phyloP scores from a whole-genome alignment of 2,329 filamentous ascomycete genomes.

The Erysiphe neolycopersici region DNA sequence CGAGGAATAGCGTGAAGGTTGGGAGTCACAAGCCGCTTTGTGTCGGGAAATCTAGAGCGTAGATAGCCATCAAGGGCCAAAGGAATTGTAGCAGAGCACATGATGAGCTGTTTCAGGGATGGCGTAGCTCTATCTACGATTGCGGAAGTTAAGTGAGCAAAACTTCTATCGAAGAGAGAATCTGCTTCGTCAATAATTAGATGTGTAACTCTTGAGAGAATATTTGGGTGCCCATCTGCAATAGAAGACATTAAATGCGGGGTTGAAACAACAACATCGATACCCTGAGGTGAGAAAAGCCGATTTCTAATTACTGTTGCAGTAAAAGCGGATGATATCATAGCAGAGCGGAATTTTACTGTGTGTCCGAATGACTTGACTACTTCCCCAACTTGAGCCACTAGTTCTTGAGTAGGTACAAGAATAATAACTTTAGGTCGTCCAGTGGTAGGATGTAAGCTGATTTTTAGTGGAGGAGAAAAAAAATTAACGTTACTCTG shows the following conservation, averaged over 20 bases:
- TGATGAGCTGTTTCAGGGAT: conserved; percentile 59
- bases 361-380: conserved; percentile 63
- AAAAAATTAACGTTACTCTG: conserved; percentile 35
- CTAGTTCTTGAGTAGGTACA: conserved; percentile 77
- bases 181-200: conserved; percentile 89
- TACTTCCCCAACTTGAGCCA: conserved; percentile 58
- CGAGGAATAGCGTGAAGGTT: conserved; percentile 91
- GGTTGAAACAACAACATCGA: conserved; percentile 69
- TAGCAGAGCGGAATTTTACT: conserved; percentile 62
- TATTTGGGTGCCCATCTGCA: conserved; percentile 67
- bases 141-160: conserved; percentile 53
- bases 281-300: conserved; percentile 53
- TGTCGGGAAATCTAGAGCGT: conserved; percentile 55
- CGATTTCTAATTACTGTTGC: conserved; percentile 59
- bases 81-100: conserved; percentile 93
- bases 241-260: conserved; percentile 77
- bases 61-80: conserved; percentile 66
- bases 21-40: conserved; percentile 69
- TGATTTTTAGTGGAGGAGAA: conserved; percentile 28
- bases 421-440: conserved; percentile 65
- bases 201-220: conserved; percentile 74
- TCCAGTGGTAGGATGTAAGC: conserved; percentile 45
- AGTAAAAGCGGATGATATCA: conserved; percentile 53
- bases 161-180: conserved; percentile 81
- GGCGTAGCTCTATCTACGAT: conserved; percentile 63